phyloP scores from a whole-genome alignment of 305 asterid genomes.

The Salvia sclarea region DNA sequence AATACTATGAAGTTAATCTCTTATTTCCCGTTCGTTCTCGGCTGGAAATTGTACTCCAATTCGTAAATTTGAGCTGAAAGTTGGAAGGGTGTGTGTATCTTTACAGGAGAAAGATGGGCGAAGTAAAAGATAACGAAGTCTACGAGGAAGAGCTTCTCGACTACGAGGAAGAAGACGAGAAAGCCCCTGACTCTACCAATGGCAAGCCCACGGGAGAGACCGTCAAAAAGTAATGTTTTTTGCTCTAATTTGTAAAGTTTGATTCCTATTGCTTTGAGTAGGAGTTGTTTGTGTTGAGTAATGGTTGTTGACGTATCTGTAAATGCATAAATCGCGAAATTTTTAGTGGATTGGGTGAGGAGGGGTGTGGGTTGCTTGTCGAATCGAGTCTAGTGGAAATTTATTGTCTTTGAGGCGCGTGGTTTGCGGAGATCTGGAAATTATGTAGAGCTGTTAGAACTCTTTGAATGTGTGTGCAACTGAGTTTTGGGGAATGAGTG shows the following conservation, averaged over 20 bases:
- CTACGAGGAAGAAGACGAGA: constrained; percentile 93
- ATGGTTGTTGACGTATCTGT: not conserved
- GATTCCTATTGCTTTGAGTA: not conserved
- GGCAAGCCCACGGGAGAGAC: constrained; percentile 80
- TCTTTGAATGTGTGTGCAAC: not conserved
- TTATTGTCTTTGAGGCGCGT: not conserved
- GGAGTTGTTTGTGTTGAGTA: not conserved
- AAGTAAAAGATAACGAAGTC: constrained; percentile 70
- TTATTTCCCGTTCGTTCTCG: not conserved
- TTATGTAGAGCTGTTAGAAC: not conserved
- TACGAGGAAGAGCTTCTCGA: constrained; percentile 97
- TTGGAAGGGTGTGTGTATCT: constrained; percentile 6
- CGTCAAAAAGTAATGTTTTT: constrained; percentile 61
- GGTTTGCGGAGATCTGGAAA: constrained; percentile 3
- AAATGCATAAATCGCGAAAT: constrained; percentile 1
- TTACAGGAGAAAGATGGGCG: constrained; percentile 56
- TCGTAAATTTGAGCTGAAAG: constrained; percentile 25
- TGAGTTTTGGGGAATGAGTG: not conserved
- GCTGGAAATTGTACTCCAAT: not conserved
- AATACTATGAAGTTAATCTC: not conserved
- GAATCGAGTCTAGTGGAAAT: not conserved
- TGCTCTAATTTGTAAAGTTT: constrained; percentile 8
- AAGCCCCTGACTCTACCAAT: constrained; percentile 69
- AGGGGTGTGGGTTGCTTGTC: not conserved
- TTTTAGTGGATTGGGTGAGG: not conserved